Evolutionary conservation across 1,284 basidiomycete species (phyloP), one percentile per base, ranked within the genome.

Genomic region (Naganishia sp.): DNA sequence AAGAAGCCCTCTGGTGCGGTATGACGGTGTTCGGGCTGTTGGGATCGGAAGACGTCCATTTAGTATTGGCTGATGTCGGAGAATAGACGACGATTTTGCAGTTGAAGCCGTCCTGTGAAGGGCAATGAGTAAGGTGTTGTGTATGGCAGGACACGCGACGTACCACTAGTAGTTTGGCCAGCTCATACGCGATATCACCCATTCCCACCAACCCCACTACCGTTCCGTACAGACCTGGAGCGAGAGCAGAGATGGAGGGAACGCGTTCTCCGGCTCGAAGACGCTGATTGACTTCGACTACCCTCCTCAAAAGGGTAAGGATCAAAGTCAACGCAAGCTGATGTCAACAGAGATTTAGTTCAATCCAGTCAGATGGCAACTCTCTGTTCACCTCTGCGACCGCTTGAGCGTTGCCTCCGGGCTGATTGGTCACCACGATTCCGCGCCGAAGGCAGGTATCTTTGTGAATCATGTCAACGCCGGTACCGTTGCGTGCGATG

Each of bases 221-320:
- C 67, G 76, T 77, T 16, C 76, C 76, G 21, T 78, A 71, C 16
- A 89, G 77, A 0, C 78, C 75, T 1, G 73, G 73, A 0, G 75
- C 65, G 3, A 80, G 68, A 13, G 70, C 75, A 0, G 82, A 83
- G 49, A 85, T 79, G 0, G 86, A 85, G 1, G 86, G 75, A 2
- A 82, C 78, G 3, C 80, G 81, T 71, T 88, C 86, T 83, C 87
- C 88, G 28, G 79, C 79, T 7, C 81, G 76, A 53, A 84, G 83
- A 36, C 81, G 77, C 0, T 75, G 73, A 73, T 84, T 84, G 15
- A 83, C 74, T 71, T 84, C 83, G 18, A 77, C 78, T 67, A 88
- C 81, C 69, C 88, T 85, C 0, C 80, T 73, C 10, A 80, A 77
- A 28, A 88, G 78, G 63, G 83, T 77, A 59, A 87, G 81, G 42